Evolutionary conservation across 2,329 filamentous ascomycete genomes (phyloP).

Genomic region (Pestalotiopsis sp.): DNA sequence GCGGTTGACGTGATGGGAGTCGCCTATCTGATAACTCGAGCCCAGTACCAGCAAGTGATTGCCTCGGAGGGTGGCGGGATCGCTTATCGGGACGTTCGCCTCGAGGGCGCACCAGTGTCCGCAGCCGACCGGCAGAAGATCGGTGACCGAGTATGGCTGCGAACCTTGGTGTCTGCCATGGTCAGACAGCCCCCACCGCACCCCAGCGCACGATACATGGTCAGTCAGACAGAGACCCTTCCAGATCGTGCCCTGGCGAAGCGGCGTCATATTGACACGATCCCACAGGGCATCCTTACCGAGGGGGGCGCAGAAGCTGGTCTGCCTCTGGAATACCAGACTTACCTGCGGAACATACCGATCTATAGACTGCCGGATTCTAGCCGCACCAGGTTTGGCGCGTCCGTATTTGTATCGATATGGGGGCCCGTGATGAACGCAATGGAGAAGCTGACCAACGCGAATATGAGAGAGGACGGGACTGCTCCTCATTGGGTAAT

Average conservation of each 20-base stretch:
- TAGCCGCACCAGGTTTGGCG: conserved; percentile 9
- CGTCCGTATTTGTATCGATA: conserved; percentile 14
- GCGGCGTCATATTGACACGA: neutral
- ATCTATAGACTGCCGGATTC: conserved; percentile 13
- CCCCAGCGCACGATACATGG: conserved; percentile 17
- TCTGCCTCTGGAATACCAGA: conserved; percentile 11
- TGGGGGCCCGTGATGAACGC: conserved; percentile 16
- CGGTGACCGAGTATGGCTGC: neutral
- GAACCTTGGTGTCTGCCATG: neutral
- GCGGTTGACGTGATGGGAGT: neutral
- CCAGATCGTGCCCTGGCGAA: neutral
- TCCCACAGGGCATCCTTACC: conserved; percentile 12
- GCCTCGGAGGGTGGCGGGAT: conserved; percentile 5
- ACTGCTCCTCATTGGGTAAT: neutral
- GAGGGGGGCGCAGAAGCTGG: conserved; percentile 13
- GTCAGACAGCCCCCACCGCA: conserved; percentile 11
- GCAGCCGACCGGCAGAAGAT: neutral
- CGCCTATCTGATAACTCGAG: neutral
- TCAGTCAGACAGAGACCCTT: neutral
- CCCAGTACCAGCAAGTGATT: neutral
- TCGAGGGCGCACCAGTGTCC: neutral
- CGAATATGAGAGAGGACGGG: neutral
- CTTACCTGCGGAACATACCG: conserved; percentile 10
- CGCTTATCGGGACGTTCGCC: neutral
- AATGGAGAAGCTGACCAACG: conserved; percentile 16